Percentiles rank a stretch among this genome's conserved stretches.
Evolutionary conservation across 2,329 filamentous ascomycete species (phyloP).

Genomic region (Ceratocystis diversiconidia): DNA sequence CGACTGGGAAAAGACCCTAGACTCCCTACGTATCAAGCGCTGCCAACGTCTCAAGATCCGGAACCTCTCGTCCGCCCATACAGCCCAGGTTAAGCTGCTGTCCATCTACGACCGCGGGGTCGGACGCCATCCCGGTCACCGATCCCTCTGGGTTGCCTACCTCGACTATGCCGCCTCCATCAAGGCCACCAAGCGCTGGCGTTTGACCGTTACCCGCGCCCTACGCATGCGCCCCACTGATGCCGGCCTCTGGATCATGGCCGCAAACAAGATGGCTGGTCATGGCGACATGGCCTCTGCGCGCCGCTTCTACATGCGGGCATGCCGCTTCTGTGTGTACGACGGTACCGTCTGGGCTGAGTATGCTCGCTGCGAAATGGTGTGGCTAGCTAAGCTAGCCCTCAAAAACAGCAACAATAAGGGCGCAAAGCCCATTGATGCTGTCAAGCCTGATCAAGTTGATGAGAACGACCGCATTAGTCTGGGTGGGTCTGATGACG

Average conservation of each 20-base stretch:
- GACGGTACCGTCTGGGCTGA: slow-evolving; percentile 69
- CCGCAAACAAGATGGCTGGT: slow-evolving; percentile 60
- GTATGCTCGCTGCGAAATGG: slow-evolving; percentile 82
- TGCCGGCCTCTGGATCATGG: slow-evolving; percentile 72
- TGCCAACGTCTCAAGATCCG: slow-evolving; percentile 68
- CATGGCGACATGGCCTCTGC: slow-evolving; percentile 80
- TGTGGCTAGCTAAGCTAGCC: slow-evolving; percentile 70
- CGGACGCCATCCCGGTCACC: slow-evolving; percentile 65
- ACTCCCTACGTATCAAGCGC: slow-evolving; percentile 67
- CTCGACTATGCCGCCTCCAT: slow-evolving; percentile 63
- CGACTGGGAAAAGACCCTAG: slow-evolving; percentile 53
- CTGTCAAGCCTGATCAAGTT: slow-evolving; percentile 33
- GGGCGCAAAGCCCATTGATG: slow-evolving; percentile 23
- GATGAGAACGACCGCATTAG: slow-evolving; percentile 36
- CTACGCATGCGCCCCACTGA: slow-evolving; percentile 77
- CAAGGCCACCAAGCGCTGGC: slow-evolving; percentile 52
- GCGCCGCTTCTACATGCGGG: slow-evolving; percentile 72
- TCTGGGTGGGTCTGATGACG: slow-evolving; percentile 30
- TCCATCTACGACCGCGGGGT: slow-evolving; percentile 80
- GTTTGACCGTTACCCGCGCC: slow-evolving; percentile 49
- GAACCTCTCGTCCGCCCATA: slow-evolving; percentile 46
- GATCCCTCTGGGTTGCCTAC: slow-evolving; percentile 79
- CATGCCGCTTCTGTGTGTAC: slow-evolving; percentile 73
- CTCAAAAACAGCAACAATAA: slow-evolving; percentile 39
- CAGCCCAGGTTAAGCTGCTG: slow-evolving; percentile 71